These are phyloP conservation scores for Mycena chlorophos DNA, from an alignment of 768 basidiomycete species.

Conservation along the genomic window DNA sequence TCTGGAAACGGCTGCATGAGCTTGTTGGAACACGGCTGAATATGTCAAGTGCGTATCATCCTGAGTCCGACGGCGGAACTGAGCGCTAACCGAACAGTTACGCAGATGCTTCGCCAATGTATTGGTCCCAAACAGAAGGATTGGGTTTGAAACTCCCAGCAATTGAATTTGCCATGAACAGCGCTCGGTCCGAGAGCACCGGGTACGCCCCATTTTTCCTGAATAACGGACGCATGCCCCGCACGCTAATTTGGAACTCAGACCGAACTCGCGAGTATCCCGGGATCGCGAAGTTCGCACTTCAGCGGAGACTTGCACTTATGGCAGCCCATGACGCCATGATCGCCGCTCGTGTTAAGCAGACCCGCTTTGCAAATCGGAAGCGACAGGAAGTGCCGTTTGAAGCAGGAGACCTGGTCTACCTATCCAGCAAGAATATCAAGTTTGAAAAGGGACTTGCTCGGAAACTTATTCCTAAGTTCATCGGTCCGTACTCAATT, in stretches of 20 bases:
- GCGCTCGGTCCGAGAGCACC: slow-evolving; percentile 30
- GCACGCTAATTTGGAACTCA: slow-evolving; percentile 31
- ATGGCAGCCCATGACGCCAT: slow-evolving; percentile 30
- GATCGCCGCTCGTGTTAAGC: slow-evolving; percentile 27
- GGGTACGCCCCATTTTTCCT: slow-evolving; percentile 37
- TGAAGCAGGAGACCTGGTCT: slow-evolving; percentile 29
- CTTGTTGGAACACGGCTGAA: neutral
- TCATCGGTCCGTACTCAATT: slow-evolving; percentile 31
- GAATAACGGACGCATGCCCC: slow-evolving; percentile 32
- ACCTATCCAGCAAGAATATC: slow-evolving; percentile 32
- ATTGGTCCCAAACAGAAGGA: neutral
- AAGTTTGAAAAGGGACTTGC: slow-evolving; percentile 26
- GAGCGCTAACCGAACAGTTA: too few relatives aligned
- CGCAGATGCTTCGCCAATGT: neutral
- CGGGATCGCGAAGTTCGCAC: slow-evolving; percentile 27
- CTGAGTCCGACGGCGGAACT: neutral
- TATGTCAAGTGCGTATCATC: neutral
- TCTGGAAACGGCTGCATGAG: neutral
- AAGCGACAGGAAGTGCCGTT: slow-evolving; percentile 21
- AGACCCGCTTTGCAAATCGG: slow-evolving; percentile 28
- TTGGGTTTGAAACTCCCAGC: neutral
- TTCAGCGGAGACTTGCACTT: slow-evolving; percentile 23
- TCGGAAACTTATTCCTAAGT: slow-evolving; percentile 32
- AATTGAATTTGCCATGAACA: neutral
- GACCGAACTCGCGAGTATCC: slow-evolving; percentile 24